Evolutionary conservation across 768 basidiomycete species (phyloP), one percentile per base, ranked within the genome.

Genomic region (Phylloporus arenicola): DNA sequence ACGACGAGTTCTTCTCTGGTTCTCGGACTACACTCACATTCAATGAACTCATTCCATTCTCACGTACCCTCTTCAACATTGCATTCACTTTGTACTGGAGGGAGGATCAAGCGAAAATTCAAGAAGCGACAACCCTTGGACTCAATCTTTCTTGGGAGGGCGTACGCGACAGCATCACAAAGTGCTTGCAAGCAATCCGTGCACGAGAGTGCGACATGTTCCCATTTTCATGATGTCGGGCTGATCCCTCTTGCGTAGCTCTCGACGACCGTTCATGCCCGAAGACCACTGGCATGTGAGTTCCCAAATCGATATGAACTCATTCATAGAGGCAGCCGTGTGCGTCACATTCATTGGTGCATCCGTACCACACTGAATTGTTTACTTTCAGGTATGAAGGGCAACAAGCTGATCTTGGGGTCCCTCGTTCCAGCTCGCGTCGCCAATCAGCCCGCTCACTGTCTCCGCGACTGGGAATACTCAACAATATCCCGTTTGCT

Each of bases 401-500:
- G 51, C 76, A 76, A 47, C 75, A 81, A 53, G 68, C 74, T 11
- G 56, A 57, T 22, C 53, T 30, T 39, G 59, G 31, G 4, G 49
- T 46, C 12, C 58, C 53, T 24, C 70, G 70, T 39, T 52, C 59
- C 31, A 69, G 79, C 43, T 76, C 81, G 13, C 86, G 85, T 58
- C 84, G 89, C 6, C 84, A 88, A 56, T 68, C 87, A 38, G 81
- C 86, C 0, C 75, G 81, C 50, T 71, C 97, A 45, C 40, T 65
- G 12, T 66, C 68, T 27, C 95, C 94, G 0, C 82, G 92, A 7
- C 76, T 98, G 3, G 91, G 90, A 3, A 78, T 97, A 24, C 79
- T 98, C 47, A 90, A 97, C 72, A 94, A 97, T 68, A 88, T 98
- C 50, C 95, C 94, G 0, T 96, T 96, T 70, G 83, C 92, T 6